Evolutionary conservation across 192 early-diverging fungal genomes (phyloP).

Genomic region (Lobosporangium transversale): DNA sequence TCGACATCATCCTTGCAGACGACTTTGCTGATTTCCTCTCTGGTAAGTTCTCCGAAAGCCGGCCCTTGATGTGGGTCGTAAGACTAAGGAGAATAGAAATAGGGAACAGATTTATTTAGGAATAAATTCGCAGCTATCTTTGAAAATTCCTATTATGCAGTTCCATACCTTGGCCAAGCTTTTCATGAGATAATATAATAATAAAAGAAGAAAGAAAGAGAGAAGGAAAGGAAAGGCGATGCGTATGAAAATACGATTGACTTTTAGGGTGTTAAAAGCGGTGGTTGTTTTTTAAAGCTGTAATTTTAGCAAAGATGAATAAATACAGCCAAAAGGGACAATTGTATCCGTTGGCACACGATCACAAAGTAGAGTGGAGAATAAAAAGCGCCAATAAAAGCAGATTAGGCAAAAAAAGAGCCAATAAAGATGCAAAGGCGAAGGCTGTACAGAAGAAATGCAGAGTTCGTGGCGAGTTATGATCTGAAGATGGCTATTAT

Average conservation of each 20-base stretch:
- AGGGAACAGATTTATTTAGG: neutral
- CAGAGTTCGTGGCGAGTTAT: too few relatives aligned
- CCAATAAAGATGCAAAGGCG: too few relatives aligned
- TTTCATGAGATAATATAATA: constrained; percentile 34
- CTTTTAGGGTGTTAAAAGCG: neutral
- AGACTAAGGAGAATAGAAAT: constrained; percentile 14
- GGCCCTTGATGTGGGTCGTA: constrained; percentile 50
- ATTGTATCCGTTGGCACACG: too few relatives aligned
- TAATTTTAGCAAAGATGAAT: neutral
- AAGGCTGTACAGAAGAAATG: too few relatives aligned
- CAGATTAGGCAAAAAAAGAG: too few relatives aligned
- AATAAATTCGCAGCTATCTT: neutral
- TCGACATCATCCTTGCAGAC: constrained; percentile 53
- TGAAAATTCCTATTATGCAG: neutral
- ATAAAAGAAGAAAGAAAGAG: too few relatives aligned
- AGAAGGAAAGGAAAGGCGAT: too few relatives aligned
- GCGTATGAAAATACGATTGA: neutral
- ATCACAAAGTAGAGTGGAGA: too few relatives aligned
- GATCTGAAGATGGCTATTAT: too few relatives aligned
- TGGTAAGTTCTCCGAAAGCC: constrained; percentile 60
- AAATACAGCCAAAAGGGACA: neutral
- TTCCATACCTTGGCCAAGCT: constrained; percentile 35
- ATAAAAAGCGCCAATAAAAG: too few relatives aligned
- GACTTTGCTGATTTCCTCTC: constrained; percentile 63
- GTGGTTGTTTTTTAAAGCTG: neutral